phyloP scores from a whole-genome alignment of 176 grass and related monocot genomes.

The Themeda triandra region DNA sequence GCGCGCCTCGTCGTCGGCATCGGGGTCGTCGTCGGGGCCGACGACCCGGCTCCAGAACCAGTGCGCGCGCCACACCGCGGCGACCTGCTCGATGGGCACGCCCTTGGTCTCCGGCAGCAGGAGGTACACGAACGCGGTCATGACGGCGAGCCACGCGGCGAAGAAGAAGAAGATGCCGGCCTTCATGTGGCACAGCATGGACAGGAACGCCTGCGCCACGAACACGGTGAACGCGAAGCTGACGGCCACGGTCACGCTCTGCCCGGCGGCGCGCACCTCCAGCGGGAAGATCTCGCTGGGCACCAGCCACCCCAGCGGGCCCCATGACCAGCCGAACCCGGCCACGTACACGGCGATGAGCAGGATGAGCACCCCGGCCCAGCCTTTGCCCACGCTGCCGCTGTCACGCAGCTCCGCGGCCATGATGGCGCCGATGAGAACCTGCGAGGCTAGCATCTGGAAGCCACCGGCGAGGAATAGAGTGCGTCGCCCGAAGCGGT shows the following conservation, averaged over 20 bases:
- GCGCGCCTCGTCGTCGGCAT: neutral
- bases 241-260: conserved; percentile 50
- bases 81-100: conserved; percentile 62
- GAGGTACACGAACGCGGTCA: conserved; percentile 57
- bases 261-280: conserved; percentile 60
- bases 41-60: conserved; percentile 61
- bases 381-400: conserved; percentile 9
- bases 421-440: conserved; percentile 51
- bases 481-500: conserved; percentile 54
- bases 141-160: conserved; percentile 53
- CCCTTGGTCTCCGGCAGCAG: conserved; percentile 64
- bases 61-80: conserved; percentile 47
- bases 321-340: conserved; percentile 73
- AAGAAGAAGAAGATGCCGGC: conserved; percentile 70
- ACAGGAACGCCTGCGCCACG: conserved; percentile 53
- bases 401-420: conserved; percentile 34
- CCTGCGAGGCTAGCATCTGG: conserved; percentile 56
- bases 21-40: neutral
- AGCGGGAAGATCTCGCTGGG: conserved; percentile 75
- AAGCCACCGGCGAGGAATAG: conserved; percentile 48
- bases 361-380: conserved; percentile 30
- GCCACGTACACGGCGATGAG: conserved; percentile 67
- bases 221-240: conserved; percentile 50
- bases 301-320: conserved; percentile 59
- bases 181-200: conserved; percentile 59